Conservation (phyloP, 345 rosid genomes). For the Salix dunnii region DNA sequence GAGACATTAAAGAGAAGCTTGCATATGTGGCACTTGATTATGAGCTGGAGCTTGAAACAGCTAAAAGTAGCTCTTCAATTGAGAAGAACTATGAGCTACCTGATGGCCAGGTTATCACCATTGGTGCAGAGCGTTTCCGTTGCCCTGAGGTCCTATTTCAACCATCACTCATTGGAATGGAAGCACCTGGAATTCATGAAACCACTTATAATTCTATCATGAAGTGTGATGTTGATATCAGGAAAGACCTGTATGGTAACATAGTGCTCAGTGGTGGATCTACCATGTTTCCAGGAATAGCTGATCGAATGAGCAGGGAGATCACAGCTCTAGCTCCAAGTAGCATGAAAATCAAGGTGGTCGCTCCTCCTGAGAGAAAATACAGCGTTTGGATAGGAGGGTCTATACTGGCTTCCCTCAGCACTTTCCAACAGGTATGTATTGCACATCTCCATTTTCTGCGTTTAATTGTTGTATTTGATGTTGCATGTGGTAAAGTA, state of each 20-base stretch:
- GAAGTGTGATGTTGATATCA: slow-evolving; percentile 26
- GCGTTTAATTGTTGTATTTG: not conserved
- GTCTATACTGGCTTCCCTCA: slow-evolving; percentile 34
- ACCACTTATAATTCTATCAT: slow-evolving; percentile 38
- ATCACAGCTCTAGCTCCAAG: not conserved
- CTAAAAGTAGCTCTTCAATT: slow-evolving; percentile 35
- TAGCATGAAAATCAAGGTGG: slow-evolving; percentile 7
- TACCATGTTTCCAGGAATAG: not conserved
- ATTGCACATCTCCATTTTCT: not conserved
- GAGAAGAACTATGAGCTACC: slow-evolving; percentile 33
- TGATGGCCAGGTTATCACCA: slow-evolving; percentile 17
- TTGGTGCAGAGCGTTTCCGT: slow-evolving; percentile 35
- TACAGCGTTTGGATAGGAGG: slow-evolving; percentile 41
- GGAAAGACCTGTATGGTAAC: not conserved
- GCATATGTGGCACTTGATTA: slow-evolving; percentile 20
- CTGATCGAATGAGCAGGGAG: not conserved
- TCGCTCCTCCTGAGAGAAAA: slow-evolving; percentile 21
- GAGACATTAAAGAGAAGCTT: not conserved
- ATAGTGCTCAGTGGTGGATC: slow-evolving; percentile 3
- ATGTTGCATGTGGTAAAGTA: not conserved
- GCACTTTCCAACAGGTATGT: slow-evolving; percentile 3
- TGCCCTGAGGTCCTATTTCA: slow-evolving; percentile 41
- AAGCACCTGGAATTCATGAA: slow-evolving; percentile 40
- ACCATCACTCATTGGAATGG: slow-evolving; percentile 37
- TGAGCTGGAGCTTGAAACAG: slow-evolving; percentile 38